Base-by-base conservation (phyloP, 2,329 filamentous ascomycete genomes). In the Fusarium sterilihyphosum region DNA sequence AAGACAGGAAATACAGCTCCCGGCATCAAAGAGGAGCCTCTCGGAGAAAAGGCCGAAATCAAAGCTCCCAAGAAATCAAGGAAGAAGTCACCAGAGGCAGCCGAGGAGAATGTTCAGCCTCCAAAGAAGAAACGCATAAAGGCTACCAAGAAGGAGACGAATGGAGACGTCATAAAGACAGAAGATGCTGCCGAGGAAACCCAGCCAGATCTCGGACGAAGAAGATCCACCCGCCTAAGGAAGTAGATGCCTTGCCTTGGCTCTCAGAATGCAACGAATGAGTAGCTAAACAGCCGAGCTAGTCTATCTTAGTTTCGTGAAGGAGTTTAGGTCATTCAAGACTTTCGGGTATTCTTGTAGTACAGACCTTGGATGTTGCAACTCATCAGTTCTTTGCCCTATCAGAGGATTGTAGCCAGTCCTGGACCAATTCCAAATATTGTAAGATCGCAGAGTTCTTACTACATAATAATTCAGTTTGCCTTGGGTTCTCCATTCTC, bases 1-100 rank as follows among this genome's bases (percentile, higher is more conserved):
- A 98, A 97, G 86, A 88, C 82, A 0, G 88, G 87, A 0, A 80
- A 80, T 8, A 81, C 86, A 9, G 81, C 80, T 8, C 71, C 82
- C 2, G 83, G 83, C 2, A 82, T 85, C 37, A 88, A 88, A 73
- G 83, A 85, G 52, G 83, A 86, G 66, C 78, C 81, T 0, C 54
- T 82, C 7, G 81, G 83, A 46, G 74, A 77, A 8, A 78, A 79
- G n/a, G 60, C 43, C 6, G 52, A 62, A 64, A 38, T 78, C 72
- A 59, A 80, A 40, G 63, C 76, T 6, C 79, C 77, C 24, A 79
- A 77, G 44, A 79, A 77, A 47, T 61, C 76, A 40, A 70, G 77
- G 35, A 81, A 79, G 73, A 66, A 63, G 41, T 53, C 62, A 13
- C 50, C 65, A 26, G 72, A 78, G 56, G 68, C 62, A 20, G 73